These are phyloP conservation scores for Penicillium paneum DNA, from an alignment of 2,329 filamentous ascomycete species.

Conservation along the genomic window DNA sequence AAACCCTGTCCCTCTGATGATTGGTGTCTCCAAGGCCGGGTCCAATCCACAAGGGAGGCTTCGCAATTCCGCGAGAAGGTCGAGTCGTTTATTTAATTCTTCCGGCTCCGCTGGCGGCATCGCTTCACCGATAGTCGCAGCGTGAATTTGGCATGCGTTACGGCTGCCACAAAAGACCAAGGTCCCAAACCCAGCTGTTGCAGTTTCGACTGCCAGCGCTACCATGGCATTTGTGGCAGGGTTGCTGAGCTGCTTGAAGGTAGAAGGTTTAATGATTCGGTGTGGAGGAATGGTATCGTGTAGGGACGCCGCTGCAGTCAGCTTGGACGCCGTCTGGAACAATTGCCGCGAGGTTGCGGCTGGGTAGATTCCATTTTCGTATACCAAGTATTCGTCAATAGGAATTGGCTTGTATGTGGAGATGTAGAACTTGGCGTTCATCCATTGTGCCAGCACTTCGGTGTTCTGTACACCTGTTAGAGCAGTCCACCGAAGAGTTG, in stretches of 20 bases:
- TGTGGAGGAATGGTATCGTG: slow-evolving; percentile 36
- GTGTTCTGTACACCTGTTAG: slow-evolving; percentile 57
- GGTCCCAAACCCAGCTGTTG: slow-evolving; percentile 64
- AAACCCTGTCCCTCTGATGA: slow-evolving; percentile 68
- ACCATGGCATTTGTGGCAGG: slow-evolving; percentile 68
- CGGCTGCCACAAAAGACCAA: slow-evolving; percentile 73
- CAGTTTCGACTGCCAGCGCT: slow-evolving; percentile 66
- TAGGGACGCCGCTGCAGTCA: slow-evolving; percentile 35
- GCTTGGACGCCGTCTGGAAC: slow-evolving; percentile 56
- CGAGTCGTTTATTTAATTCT: slow-evolving; percentile 57
- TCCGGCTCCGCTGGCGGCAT: slow-evolving; percentile 52
- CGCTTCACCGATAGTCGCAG: slow-evolving; percentile 64
- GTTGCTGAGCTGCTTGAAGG: slow-evolving; percentile 61
- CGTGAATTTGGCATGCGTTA: slow-evolving; percentile 63
- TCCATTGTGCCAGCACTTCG: slow-evolving; percentile 65
- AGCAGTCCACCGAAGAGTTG: background rate
- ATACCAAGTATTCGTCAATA: slow-evolving; percentile 70
- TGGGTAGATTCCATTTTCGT: slow-evolving; percentile 65
- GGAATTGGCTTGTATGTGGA: slow-evolving; percentile 73
- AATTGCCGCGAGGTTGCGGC: slow-evolving; percentile 58
- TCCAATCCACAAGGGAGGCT: slow-evolving; percentile 67
- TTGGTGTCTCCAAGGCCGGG: slow-evolving; percentile 60
- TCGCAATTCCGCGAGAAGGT: slow-evolving; percentile 64
- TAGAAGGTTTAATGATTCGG: slow-evolving; percentile 54
- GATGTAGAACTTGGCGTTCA: slow-evolving; percentile 67